Conservation (phyloP, 2,329 filamentous ascomycete species). For the Chaetomiaceae sp. region DNA sequence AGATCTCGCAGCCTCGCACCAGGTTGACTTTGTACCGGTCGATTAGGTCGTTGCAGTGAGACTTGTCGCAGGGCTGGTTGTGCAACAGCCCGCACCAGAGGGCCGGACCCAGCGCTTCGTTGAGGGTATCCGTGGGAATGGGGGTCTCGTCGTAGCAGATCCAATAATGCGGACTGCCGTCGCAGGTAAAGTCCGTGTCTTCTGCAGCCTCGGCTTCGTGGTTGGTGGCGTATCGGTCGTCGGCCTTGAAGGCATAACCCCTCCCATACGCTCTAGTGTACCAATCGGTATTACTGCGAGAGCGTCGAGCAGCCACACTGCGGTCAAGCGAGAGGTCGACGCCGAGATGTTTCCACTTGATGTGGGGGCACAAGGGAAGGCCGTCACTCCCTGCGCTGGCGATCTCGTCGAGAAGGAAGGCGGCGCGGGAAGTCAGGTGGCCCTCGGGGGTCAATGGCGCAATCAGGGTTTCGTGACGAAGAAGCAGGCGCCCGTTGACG, state of each 20-base stretch:
- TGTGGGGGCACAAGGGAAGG: not conserved
- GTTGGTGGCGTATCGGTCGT: too few species aligned
- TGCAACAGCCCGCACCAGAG: not conserved
- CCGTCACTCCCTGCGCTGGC: not conserved
- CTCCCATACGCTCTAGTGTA: too few species aligned
- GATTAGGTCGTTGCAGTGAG: not conserved
- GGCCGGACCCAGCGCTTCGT: not conserved
- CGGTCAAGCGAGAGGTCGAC: not conserved
- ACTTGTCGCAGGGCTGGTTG: not conserved
- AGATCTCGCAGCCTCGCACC: slow-evolving; percentile 1
- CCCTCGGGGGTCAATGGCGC: not conserved
- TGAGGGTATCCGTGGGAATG: not conserved
- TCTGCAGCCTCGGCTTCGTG: too few species aligned
- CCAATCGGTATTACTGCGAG: too few species aligned
- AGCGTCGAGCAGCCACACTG: not conserved
- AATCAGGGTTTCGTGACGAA: not conserved
- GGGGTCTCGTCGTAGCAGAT: not conserved
- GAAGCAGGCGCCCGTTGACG: not conserved
- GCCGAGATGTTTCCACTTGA: not conserved
- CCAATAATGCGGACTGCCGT: too few species aligned
- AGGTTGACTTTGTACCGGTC: not conserved
- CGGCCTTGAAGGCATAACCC: too few species aligned
- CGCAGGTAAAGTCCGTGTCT: too few species aligned
- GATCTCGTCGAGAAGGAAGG: not conserved
- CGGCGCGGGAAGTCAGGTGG: not conserved